Evolutionary conservation across 2,329 filamentous ascomycete genomes (phyloP).

Genomic region (Paracamarosporium sp.): DNA sequence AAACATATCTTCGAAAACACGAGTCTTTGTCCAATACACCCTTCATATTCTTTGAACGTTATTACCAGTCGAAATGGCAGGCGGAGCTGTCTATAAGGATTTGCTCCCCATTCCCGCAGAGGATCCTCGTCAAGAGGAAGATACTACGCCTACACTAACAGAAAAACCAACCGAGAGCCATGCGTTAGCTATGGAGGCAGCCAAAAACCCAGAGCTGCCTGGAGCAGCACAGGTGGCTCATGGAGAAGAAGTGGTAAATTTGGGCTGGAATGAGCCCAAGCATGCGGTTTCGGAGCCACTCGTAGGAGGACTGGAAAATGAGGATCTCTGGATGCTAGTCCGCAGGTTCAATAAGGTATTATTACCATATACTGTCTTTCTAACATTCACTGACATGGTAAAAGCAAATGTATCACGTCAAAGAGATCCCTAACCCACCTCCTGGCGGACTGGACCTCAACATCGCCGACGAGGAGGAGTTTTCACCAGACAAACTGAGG

Average conservation of each 20-base stretch:
- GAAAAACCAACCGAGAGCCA: conserved; percentile 56
- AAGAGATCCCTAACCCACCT: conserved; percentile 65
- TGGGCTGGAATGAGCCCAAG: conserved; percentile 73
- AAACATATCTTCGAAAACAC: not conserved
- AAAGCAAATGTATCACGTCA: conserved; percentile 73
- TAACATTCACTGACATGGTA: not conserved
- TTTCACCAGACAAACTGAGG: conserved; percentile 82
- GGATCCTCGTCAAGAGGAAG: conserved; percentile 36
- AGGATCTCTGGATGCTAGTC: conserved; percentile 75
- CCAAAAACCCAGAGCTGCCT: conserved; percentile 49
- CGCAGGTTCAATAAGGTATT: conserved; percentile 75
- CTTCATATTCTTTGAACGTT: not conserved
- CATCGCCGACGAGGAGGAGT: conserved; percentile 81
- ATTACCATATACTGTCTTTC: not conserved
- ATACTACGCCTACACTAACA: conserved; percentile 39
- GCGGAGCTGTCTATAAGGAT: conserved; percentile 44
- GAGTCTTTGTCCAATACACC: not conserved
- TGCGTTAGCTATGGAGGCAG: conserved; percentile 51
- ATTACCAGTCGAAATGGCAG: conserved; percentile 29
- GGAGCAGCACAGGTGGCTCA: conserved; percentile 53
- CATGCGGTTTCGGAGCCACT: conserved; percentile 64
- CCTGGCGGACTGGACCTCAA: conserved; percentile 79
- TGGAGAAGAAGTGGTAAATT: conserved; percentile 64
- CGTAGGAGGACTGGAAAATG: conserved; percentile 72
- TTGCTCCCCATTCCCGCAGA: conserved; percentile 44